These are phyloP conservation scores for Nakaseomyces glabratus DNA, from an alignment of 1,139 yeast species.

Conservation along the genomic window DNA sequence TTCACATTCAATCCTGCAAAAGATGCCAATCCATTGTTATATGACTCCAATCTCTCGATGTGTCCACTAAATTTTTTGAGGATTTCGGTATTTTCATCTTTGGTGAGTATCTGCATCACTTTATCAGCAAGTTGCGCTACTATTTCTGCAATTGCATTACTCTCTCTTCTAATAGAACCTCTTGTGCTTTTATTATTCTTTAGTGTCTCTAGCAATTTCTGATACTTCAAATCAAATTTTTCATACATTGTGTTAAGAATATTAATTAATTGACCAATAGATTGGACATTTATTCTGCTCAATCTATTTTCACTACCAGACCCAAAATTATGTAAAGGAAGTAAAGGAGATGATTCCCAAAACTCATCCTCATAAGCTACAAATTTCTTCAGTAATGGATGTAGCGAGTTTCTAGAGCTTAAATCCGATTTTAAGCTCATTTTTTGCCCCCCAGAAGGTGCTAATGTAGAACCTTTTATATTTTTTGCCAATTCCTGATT, in stretches of 20 bases:
- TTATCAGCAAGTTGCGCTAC: conserved; percentile 1
- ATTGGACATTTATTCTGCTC: conserved; percentile 4
- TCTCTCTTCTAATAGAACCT: conserved; percentile 4
- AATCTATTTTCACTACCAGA: conserved; percentile 1
- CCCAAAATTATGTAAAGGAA: neutral
- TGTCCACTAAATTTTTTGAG: conserved; percentile 3
- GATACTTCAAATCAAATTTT: neutral
- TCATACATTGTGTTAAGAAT: conserved; percentile 3
- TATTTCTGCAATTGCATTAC: neutral
- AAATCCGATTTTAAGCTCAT: conserved; percentile 3
- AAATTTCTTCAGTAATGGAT: conserved; percentile 4
- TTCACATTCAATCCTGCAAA: conserved; percentile 1
- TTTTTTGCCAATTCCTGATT: neutral
- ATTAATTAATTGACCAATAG: neutral
- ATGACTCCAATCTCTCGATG: conserved; percentile 1
- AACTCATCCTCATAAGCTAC: conserved; percentile 6
- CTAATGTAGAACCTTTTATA: neutral
- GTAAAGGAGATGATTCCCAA: conserved; percentile 4
- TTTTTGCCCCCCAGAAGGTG: neutral
- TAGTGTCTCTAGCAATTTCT: conserved; percentile 1
- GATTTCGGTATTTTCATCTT: conserved; percentile 1
- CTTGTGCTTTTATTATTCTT: conserved; percentile 4
- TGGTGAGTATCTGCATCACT: neutral
- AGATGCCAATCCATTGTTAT: conserved; percentile 1
- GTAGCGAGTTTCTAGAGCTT: conserved; percentile 4